Evolutionary conservation across 129 eudicot species (phyloP).

Genomic region (Ambrosia artemisiifolia): DNA sequence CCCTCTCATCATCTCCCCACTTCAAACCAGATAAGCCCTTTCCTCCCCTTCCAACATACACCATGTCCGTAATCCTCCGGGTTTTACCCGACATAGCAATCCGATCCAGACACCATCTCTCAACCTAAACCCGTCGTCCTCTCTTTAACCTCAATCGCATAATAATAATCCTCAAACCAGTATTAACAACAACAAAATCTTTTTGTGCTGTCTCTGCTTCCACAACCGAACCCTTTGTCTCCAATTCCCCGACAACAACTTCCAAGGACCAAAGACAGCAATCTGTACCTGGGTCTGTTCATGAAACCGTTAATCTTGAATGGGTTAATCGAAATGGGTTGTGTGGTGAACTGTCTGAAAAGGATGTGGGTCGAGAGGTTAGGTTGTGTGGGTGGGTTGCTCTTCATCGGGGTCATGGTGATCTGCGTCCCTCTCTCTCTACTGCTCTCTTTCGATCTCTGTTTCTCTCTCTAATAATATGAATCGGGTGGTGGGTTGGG

Average conservation of each 20-base stretch:
- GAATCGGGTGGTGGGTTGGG: too few species aligned
- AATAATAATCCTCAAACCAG: conserved; percentile 16
- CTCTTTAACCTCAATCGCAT: conserved; percentile 34
- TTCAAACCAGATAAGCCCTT: conserved; percentile 28
- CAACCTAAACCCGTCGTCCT: conserved; percentile 30
- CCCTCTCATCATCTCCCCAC: conserved; percentile 25
- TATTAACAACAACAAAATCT: neutral
- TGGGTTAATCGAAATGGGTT: conserved; percentile 67
- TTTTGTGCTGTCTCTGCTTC: conserved; percentile 41
- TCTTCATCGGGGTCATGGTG: conserved; percentile 84
- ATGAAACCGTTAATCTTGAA: conserved; percentile 38
- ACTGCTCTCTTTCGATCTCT: too few species aligned
- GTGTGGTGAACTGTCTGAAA: conserved; percentile 71
- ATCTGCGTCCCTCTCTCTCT: too few species aligned
- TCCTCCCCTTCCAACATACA: neutral
- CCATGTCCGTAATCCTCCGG: conserved; percentile 64
- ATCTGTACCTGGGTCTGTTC: conserved; percentile 24
- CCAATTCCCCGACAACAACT: conserved; percentile 5
- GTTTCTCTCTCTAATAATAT: too few species aligned
- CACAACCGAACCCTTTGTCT: conserved; percentile 30
- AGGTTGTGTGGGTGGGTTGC: conserved; percentile 96
- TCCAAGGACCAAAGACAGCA: conserved; percentile 24
- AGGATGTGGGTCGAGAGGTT: conserved; percentile 83
- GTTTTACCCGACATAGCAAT: conserved; percentile 56
- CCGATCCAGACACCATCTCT: conserved; percentile 52